Percentiles rank a stretch among this genome's conserved stretches.
Evolutionary conservation across 345 rosid species (phyloP).

Genomic region (Salix suchowensis): DNA sequence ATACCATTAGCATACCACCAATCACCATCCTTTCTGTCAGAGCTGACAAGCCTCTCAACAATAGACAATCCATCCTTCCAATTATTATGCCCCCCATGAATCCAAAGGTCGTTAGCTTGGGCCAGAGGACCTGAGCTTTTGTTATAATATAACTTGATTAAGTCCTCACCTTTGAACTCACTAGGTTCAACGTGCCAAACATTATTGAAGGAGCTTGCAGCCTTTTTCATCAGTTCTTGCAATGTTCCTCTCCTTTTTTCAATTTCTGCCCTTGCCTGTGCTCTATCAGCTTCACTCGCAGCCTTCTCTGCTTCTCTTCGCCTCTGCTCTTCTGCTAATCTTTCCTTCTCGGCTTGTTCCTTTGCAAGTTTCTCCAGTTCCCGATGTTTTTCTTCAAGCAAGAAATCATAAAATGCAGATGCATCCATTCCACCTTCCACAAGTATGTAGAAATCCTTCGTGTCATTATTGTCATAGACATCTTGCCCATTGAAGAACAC

Average conservation of each 20-base stretch:
- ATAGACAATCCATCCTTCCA: conserved; percentile 77
- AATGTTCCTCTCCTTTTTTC: conserved; percentile 44
- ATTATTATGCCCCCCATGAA: conserved; percentile 84
- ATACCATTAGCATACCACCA: conserved; percentile 91
- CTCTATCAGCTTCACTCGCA: conserved; percentile 71
- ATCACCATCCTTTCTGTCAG: conserved; percentile 48
- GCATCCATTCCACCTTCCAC: conserved; percentile 74
- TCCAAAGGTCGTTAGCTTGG: conserved; percentile 65
- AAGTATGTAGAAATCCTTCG: conserved; percentile 58
- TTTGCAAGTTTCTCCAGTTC: conserved; percentile 70
- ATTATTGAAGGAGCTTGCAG: conserved; percentile 41
- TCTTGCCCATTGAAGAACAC: conserved; percentile 81
- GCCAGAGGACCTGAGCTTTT: conserved; percentile 69
- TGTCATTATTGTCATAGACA: conserved; percentile 70
- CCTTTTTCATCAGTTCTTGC: conserved; percentile 44
- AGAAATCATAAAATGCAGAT: conserved; percentile 71
- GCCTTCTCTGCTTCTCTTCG: conserved; percentile 60
- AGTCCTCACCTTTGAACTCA: conserved; percentile 50
- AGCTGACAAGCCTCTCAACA: conserved; percentile 46
- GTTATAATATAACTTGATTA: conserved; percentile 60
- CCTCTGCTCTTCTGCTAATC: conserved; percentile 69
- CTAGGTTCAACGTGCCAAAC: conserved; percentile 76
- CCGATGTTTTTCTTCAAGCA: conserved; percentile 73
- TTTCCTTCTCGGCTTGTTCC: conserved; percentile 75
- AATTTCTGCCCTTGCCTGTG: conserved; percentile 64